Base-by-base conservation (phyloP, 768 basidiomycete species). In the Mycena crocata region DNA sequence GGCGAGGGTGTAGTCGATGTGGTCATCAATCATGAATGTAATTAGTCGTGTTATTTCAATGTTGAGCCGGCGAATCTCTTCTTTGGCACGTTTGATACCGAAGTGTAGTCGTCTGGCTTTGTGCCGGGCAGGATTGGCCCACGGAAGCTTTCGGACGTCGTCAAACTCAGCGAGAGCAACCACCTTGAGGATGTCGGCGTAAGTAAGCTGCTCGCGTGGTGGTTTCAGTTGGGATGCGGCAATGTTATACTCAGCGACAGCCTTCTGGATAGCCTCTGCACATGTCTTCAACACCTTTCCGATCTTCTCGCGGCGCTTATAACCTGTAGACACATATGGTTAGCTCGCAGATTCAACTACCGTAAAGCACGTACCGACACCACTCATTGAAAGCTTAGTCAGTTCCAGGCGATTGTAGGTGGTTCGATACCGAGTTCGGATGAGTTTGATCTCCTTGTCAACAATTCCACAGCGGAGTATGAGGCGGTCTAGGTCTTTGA, bases 21-120 rank as follows among this genome's bases (percentile, higher is more conserved):
- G 37, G 28, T 80, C 75, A 57, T 80, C 73, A 21, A 70, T 8
- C 30, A 79, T 74, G n/a, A 28, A 71, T 0, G 77, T 76, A 40
- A 67, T 67, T 3, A 81, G 51, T 1, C 77, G 72, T 1, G 55
- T 59, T 0, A 81, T 73, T 57, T 82, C 80, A 17, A 81, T 50
- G 42, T 82, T 78, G 26, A 76, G 65, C 0, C 74, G 64, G 1
- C 31, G 21, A 13, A 80, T 72, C 61, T 83, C 81, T 50, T 81
- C 78, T 4, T 65, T 45, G 0, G 80, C 79, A 17, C 70, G 71
- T 26, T 71, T 55, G 23, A 59, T 39, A 10, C 74, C 73, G 57
- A 77, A 74, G 56, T 77, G 67, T 3, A 69, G 64, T 19, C 76
- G 73, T 54, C 73, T 75, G 0, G 74, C 71, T 39, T 72, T 64